Evolutionary conservation across 345 rosid genomes (phyloP), one percentile per base, ranked within the genome.

Genomic region (Camelina laxa): DNA sequence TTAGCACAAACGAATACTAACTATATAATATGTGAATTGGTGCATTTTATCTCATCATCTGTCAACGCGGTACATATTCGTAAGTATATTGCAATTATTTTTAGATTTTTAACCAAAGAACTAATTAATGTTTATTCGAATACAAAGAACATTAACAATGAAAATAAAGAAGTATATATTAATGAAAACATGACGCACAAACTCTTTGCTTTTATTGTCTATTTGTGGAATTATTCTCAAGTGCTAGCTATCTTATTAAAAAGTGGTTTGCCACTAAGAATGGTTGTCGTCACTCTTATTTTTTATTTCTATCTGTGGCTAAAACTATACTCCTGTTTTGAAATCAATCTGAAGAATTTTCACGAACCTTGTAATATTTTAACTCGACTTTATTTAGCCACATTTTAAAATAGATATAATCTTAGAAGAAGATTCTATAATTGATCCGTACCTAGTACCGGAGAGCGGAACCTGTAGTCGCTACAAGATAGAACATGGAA

Each of bases 181-280:
- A 74, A 30, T 60, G 62, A 75, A 27, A 67, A 67, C 68, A 60
- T 58, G 68, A 67, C 54, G 68, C 68, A 75, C 67, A 60, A 14
- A 27, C 63, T 49, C 55, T 41, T 41, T 30, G 38, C 27, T 42
- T 75, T 75, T n/a, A n/a, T n/a, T 30, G 38, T 53, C 56, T 61
- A 54, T 61, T 69, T 75, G 63, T 54, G 58, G 74, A 69, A 51
- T 75, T 20, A 68, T 75, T 68, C 57, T 68, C 57, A 12, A 60
- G 74, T 75, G 74, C 20, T 33, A 41, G 5, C 5, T 42, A 33
- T 6, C 69, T 75, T 24, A 20, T 60, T 39, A 17, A 75, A 75
- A 75, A 68, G 69, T 67, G 48, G 74, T 42, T 68, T 68, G 74
- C 56, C 79, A 75, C 79, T 53, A 53, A 60, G 69, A 41, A 74